These are phyloP conservation scores for Rhizopus microsporus DNA, from an alignment of 371 early-diverging fungal species.

Conservation along the genomic window DNA sequence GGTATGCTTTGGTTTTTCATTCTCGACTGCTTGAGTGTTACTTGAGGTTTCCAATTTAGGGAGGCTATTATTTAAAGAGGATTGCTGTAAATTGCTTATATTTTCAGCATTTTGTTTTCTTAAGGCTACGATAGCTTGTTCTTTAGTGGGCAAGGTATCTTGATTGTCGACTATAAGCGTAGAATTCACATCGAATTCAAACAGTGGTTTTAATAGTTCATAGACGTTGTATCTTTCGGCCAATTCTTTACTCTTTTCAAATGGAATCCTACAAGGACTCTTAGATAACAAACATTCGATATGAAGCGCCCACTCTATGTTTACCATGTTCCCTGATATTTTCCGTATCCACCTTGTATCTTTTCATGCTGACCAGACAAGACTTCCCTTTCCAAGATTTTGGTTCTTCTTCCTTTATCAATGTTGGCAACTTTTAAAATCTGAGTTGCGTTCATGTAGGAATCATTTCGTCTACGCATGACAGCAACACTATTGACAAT, in stretches of 20 bases:
- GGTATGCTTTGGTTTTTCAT: conserved; percentile 7
- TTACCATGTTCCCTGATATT: conserved; percentile 94
- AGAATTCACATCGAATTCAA: conserved; percentile 61
- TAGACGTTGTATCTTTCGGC: conserved; percentile 73
- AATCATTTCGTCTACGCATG: conserved; percentile 89
- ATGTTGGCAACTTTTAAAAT: conserved; percentile 95
- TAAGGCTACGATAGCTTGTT: conserved; percentile 19
- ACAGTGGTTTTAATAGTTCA: conserved; percentile 57
- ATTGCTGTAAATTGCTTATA: not conserved
- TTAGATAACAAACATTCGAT: not conserved
- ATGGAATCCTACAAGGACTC: conserved; percentile 71
- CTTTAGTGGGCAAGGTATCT: conserved; percentile 29
- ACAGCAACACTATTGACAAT: conserved; percentile 80
- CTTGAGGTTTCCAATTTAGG: not conserved
- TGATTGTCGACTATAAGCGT: conserved; percentile 19
- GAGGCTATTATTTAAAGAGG: not conserved
- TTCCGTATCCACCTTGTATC: conserved; percentile 97
- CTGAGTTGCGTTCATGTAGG: conserved; percentile 95
- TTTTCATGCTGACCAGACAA: conserved; percentile 87
- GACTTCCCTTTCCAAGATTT: conserved; percentile 90
- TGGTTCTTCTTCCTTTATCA: conserved; percentile 91
- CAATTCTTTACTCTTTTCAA: conserved; percentile 69
- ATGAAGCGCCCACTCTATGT: not conserved
- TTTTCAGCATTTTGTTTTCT: not conserved
- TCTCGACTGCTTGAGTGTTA: not conserved